Conservation (phyloP, 2,329 filamentous ascomycete genomes). For the Thelonectria olida region DNA sequence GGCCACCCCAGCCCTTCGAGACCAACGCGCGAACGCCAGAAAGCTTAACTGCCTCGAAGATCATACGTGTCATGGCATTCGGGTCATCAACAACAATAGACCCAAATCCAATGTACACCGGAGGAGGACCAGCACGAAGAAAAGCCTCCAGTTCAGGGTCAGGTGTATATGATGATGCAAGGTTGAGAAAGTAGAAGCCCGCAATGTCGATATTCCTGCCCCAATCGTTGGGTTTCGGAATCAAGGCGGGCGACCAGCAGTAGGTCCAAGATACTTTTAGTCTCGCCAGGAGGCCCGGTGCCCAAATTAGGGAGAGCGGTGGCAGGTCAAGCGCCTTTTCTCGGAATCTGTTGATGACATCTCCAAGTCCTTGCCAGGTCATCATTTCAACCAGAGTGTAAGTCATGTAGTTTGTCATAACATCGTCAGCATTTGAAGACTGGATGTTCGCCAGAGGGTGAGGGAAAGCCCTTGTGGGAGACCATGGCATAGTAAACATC, state of each 20-base stretch:
- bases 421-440: constrained; percentile 76
- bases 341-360: constrained; percentile 89
- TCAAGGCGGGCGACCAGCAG: constrained; percentile 86
- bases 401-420: constrained; percentile 83
- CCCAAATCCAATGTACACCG: constrained; percentile 85
- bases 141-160: constrained; percentile 72
- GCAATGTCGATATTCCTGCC: constrained; percentile 74
- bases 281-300: constrained; percentile 79
- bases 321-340: constrained; percentile 79
- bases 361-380: constrained; percentile 91
- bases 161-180: constrained; percentile 73
- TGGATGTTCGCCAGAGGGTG: constrained; percentile 88
- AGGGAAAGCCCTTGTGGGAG: constrained; percentile 84
- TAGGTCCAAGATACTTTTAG: constrained; percentile 88
- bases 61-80: constrained; percentile 72
- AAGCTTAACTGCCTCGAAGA: constrained; percentile 75
- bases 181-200: constrained; percentile 79
- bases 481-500: constrained; percentile 98
- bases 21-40: constrained; percentile 81
- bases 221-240: constrained; percentile 85
- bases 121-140: constrained; percentile 73
- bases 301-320: constrained; percentile 81
- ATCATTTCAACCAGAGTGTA: constrained; percentile 90
- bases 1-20: constrained; percentile 88
- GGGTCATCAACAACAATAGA: constrained; percentile 85